These are phyloP conservation scores for Pichia sp. DNA, from an alignment of 1,139 yeast genomes.

Conservation along the genomic window DNA sequence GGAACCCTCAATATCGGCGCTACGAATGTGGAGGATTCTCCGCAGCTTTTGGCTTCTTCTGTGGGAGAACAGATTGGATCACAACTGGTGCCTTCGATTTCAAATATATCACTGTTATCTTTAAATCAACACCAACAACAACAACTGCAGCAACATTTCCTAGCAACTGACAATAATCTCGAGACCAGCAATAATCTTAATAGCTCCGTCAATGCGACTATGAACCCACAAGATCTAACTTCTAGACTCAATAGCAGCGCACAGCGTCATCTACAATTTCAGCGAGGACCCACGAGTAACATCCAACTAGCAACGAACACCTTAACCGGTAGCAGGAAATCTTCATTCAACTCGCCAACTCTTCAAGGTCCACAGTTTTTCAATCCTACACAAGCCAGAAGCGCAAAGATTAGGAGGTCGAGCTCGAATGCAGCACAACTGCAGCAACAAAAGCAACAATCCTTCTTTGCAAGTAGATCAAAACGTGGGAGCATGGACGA, in stretches of 20 bases:
- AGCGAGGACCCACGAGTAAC: no score
- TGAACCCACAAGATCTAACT: no score
- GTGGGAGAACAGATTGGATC: no score
- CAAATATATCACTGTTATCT: slow-evolving; percentile 46
- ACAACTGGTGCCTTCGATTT: slow-evolving; percentile 54
- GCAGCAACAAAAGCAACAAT: slow-evolving; percentile 5
- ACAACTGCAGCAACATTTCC: not conserved
- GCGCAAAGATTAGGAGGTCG: slow-evolving; percentile 9
- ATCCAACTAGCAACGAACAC: no score
- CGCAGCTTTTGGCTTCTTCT: slow-evolving; percentile 46
- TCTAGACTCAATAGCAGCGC: no score
- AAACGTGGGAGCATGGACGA: slow-evolving; percentile 1
- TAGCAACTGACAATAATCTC: no score
- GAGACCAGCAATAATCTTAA: no score
- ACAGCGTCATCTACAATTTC: no score
- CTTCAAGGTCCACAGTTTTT: slow-evolving; percentile 6
- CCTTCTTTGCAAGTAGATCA: slow-evolving; percentile 6
- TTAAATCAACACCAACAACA: slow-evolving; percentile 24
- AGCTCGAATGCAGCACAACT: slow-evolving; percentile 10
- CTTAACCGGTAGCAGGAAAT: slow-evolving; percentile 11
- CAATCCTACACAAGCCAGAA: no score
- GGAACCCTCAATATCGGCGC: no score
- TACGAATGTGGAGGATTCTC: slow-evolving; percentile 43
- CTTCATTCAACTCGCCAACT: slow-evolving; percentile 15
- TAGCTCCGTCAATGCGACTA: no score